phyloP scores from a whole-genome alignment of 2,329 filamentous ascomycete genomes.

The Epichloe hybrida region DNA sequence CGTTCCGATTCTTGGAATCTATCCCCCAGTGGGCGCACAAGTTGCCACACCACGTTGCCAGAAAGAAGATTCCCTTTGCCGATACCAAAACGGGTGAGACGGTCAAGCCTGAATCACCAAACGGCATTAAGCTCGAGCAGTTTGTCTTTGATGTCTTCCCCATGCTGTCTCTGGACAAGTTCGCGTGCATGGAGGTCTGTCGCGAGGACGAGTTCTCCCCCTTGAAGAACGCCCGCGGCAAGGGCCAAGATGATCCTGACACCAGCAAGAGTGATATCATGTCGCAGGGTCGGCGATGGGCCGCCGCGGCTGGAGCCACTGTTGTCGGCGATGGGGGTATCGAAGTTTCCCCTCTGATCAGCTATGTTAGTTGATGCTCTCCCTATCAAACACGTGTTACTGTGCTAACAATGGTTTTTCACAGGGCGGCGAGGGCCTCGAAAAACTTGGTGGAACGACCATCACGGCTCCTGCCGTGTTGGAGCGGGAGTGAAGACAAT shows the following conservation, averaged over 20 bases:
- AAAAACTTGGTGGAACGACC: conserved; percentile 37
- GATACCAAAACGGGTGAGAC: conserved; percentile 64
- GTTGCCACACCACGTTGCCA: conserved; percentile 87
- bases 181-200: conserved; percentile 89
- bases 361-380: conserved; percentile 63
- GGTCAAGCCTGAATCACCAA: conserved; percentile 85
- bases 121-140: conserved; percentile 97
- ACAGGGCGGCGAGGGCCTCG: conserved; percentile 50
- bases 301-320: conserved; percentile 61
- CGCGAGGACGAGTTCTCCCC: conserved; percentile 98
- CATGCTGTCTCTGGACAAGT: conserved; percentile 70
- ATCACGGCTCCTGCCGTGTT: conserved; percentile 40
- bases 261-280: conserved; percentile 87
- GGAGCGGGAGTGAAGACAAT: conserved; percentile 25
- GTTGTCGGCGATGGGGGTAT: conserved; percentile 61
- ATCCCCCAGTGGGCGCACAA: conserved; percentile 77
- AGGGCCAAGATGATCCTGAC: conserved; percentile 84
- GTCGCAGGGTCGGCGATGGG: conserved; percentile 78
- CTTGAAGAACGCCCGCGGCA: conserved; percentile 81
- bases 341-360: conserved; percentile 88
- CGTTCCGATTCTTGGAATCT: conserved; percentile 77
- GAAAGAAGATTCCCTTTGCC: conserved; percentile 93
- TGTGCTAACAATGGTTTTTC: not conserved
- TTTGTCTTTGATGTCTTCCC: conserved; percentile 99
- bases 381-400: not conserved